Evolutionary conservation across 208 protist species (phyloP).

Genomic region (Porcisia deanei): DNA sequence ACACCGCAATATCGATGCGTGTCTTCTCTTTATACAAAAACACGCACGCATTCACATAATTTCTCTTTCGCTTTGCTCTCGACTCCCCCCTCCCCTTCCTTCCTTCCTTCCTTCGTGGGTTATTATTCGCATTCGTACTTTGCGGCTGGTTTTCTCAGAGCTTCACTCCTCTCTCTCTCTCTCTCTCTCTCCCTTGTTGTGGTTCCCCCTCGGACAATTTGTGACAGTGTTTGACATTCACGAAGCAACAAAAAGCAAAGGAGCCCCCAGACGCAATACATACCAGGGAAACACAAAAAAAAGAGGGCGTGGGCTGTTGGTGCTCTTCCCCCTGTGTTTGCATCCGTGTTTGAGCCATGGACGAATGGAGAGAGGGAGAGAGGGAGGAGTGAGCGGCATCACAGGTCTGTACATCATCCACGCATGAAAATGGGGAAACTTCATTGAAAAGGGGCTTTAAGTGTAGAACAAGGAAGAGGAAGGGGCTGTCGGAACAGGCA

Average conservation of each 20-base stretch:
- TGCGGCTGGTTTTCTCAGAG: no score
- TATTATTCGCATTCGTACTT: no score
- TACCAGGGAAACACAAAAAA: not conserved
- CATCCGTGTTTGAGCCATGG: not conserved
- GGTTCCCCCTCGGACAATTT: no score
- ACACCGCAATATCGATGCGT: not conserved
- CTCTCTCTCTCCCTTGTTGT: no score
- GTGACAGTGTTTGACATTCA: no score
- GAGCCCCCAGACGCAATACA: constrained; percentile 11
- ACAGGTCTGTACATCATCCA: not conserved
- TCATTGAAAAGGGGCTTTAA: no score
- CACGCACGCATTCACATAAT: constrained; percentile 8
- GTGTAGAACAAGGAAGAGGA: not conserved
- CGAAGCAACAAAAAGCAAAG: no score
- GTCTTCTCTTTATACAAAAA: not conserved
- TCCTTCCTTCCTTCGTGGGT: no score
- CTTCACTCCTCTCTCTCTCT: no score
- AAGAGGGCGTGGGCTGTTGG: no score
- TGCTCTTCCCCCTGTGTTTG: not conserved
- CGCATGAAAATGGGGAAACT: not conserved
- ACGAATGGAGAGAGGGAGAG: not conserved
- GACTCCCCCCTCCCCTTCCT: not conserved
- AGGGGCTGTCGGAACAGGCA: not conserved
- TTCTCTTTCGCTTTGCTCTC: no score
- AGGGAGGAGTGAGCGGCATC: not conserved